Evolutionary conservation across 2,329 filamentous ascomycete species (phyloP), one percentile per base, ranked within the genome.

Genomic region (Aaosphaeria pasadenensis): DNA sequence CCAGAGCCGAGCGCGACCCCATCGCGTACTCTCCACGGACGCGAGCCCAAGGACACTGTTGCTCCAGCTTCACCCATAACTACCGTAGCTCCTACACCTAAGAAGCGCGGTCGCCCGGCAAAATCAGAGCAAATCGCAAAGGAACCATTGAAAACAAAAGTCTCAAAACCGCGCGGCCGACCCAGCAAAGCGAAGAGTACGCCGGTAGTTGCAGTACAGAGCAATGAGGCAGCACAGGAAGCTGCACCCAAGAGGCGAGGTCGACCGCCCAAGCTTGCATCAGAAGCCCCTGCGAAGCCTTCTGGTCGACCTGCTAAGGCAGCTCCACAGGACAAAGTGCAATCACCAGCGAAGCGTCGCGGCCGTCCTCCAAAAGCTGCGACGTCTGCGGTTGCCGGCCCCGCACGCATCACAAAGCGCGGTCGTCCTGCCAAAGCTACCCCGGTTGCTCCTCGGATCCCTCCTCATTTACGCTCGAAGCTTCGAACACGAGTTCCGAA

Each of bases 331-430:
- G 7, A 11, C 7, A 9, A 36, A n/a, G 7, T 36, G 39, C 7
- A n/a, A 40, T 9, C 9, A 17, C 39, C 17, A 9, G 3, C 11
- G 39, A 11, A 40, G 17, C 39, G 39, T 28, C 11, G 39, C 7
- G 39, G 39, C 9, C 39, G 39, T 40, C 11, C 11, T 11, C 39
- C 3, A 9, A 40, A 40, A 24, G 39, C 39, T 11, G 9, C 39
- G 11, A 7, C 11, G 7, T 9, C 9, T 11, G 39, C 39, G 24
- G 58, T 59, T 17, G 52, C 47, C 24, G 56, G 54, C 40, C 49
- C 61, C 2, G n/a, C 59, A 28, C 60, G 60, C 41, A 51, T 64
- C 43, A 44, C 46, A 39, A 63, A 64, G 47, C 51, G 54, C 35
- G 53, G 11, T 51, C 53, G 47, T 36, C 45, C 48, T 2, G 44